Evolutionary conservation across 2,329 filamentous ascomycete genomes (phyloP).

Genomic region (Nigrograna mackinnonii): DNA sequence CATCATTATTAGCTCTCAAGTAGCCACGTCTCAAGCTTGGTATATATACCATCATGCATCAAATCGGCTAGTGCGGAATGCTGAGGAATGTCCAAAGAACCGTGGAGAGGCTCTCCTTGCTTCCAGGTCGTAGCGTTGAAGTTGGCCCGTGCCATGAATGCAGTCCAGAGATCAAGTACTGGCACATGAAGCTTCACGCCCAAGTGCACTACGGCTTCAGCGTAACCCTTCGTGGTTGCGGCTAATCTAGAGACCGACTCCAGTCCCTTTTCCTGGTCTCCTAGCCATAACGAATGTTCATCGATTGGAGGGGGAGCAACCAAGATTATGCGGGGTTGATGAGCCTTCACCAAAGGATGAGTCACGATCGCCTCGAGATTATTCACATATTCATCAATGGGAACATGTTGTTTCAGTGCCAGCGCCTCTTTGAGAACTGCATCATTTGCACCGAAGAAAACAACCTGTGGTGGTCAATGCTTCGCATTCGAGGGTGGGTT

Average conservation of each 20-base stretch:
- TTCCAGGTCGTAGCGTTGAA: constrained; percentile 48
- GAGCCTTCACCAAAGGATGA: constrained; percentile 70
- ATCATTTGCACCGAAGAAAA: constrained; percentile 92
- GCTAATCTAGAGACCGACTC: constrained; percentile 55
- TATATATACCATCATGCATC: constrained; percentile 57
- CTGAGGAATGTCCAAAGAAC: constrained; percentile 61
- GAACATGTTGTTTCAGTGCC: constrained; percentile 71
- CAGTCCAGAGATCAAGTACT: constrained; percentile 79
- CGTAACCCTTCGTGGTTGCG: constrained; percentile 65
- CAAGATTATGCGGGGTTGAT: constrained; percentile 74
- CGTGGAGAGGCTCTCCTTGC: constrained; percentile 51
- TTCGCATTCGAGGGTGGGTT: background rate
- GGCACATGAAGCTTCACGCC: constrained; percentile 60
- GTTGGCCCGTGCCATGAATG: constrained; percentile 69
- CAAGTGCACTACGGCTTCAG: constrained; percentile 66
- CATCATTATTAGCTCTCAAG: constrained; percentile 15
- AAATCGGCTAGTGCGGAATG: constrained; percentile 59
- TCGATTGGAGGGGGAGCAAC: constrained; percentile 84
- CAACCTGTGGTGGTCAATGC: constrained; percentile 54
- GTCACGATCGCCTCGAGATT: constrained; percentile 74
- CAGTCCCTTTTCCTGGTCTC: constrained; percentile 43
- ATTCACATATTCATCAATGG: constrained; percentile 72
- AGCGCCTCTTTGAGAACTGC: constrained; percentile 67
- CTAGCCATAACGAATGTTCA: constrained; percentile 67
- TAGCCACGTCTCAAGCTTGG: background rate